Conservation (phyloP, 176 grass and related monocot species). For the Otatea glauca region DNA sequence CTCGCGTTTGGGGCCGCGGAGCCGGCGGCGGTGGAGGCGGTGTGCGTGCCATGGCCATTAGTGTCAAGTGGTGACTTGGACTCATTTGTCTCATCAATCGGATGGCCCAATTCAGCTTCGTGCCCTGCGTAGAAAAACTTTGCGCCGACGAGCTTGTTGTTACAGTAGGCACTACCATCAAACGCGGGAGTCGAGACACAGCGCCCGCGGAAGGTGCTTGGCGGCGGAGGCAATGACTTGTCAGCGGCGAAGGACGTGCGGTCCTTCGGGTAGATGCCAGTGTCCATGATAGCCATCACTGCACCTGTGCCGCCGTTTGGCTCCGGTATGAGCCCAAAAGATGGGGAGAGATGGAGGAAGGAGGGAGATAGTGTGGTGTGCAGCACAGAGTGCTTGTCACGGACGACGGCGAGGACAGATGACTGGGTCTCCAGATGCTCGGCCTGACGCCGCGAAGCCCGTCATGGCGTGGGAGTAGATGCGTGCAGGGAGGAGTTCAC, state of each 20-base stretch:
- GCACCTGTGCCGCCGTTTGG: slow-evolving; percentile 34
- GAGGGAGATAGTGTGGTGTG: slow-evolving; percentile 48
- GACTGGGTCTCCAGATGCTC: slow-evolving; percentile 35
- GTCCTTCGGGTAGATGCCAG: slow-evolving; percentile 27
- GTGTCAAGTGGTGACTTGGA: slow-evolving; percentile 57
- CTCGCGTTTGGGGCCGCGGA: slow-evolving; percentile 5
- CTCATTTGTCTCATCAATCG: slow-evolving; percentile 29
- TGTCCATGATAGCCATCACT: slow-evolving; percentile 23
- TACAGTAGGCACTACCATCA: slow-evolving; percentile 9
- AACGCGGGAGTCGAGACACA: slow-evolving; percentile 41
- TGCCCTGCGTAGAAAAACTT: slow-evolving; percentile 19
- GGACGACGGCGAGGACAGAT: slow-evolving; percentile 49
- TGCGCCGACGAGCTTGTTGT: slow-evolving; percentile 56
- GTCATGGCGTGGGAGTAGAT: slow-evolving; percentile 36
- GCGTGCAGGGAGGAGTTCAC: not conserved
- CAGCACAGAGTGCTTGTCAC: not conserved
- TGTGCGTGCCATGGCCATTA: slow-evolving; percentile 52
- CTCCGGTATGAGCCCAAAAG: slow-evolving; percentile 25
- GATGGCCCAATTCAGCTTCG: not conserved
- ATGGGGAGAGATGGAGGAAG: slow-evolving; percentile 50
- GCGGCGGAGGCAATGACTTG: slow-evolving; percentile 2
- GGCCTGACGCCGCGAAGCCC: slow-evolving; percentile 54
- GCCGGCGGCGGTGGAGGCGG: slow-evolving; percentile 52
- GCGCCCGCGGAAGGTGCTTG: slow-evolving; percentile 24
- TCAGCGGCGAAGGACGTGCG: slow-evolving; percentile 38